Evolutionary conservation across 345 rosid genomes (phyloP).

Genomic region (Iberis pinnata): DNA sequence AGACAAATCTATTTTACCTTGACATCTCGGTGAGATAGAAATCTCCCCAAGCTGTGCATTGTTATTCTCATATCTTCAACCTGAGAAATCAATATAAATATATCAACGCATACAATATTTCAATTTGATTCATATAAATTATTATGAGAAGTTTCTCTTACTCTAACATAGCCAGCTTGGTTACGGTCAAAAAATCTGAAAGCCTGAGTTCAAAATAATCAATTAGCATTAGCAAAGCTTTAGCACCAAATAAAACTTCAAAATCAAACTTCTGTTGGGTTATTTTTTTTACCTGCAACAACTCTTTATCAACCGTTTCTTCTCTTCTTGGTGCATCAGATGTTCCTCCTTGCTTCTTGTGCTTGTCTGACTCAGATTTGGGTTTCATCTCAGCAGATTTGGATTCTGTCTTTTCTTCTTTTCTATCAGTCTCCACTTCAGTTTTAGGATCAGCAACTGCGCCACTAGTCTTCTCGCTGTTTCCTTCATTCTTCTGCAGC

Average conservation of each 20-base stretch:
- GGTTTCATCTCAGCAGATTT: conserved; percentile 36
- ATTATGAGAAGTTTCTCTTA: conserved; percentile 22
- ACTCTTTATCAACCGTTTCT: conserved; percentile 53
- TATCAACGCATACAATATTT: too few species aligned
- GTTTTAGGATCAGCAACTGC: conserved; percentile 12
- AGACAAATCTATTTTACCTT: conserved; percentile 45
- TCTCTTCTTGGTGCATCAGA: conserved; percentile 39
- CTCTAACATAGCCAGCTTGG: conserved; percentile 77
- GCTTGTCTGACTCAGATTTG: conserved; percentile 31
- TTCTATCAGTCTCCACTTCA: conserved; percentile 33
- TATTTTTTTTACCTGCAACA: conserved; percentile 56
- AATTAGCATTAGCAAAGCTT: conserved; percentile 6
- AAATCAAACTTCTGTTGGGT: not conserved
- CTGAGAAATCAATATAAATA: conserved; percentile 40
- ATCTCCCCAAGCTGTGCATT: conserved; percentile 81
- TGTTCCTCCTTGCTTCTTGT: conserved; percentile 26
- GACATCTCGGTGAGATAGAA: conserved; percentile 73
- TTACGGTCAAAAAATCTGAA: conserved; percentile 92
- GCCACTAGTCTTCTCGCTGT: conserved; percentile 29
- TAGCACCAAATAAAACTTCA: not conserved
- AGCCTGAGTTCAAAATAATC: conserved; percentile 43
- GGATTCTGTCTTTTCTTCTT: conserved; percentile 30
- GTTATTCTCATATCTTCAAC: conserved; percentile 92
- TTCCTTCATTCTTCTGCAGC: conserved; percentile 36
- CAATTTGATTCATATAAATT: not conserved